These are phyloP conservation scores for Phaeosphaeriaceae sp. DNA, from an alignment of 2,329 filamentous ascomycete genomes.

Conservation along the genomic window DNA sequence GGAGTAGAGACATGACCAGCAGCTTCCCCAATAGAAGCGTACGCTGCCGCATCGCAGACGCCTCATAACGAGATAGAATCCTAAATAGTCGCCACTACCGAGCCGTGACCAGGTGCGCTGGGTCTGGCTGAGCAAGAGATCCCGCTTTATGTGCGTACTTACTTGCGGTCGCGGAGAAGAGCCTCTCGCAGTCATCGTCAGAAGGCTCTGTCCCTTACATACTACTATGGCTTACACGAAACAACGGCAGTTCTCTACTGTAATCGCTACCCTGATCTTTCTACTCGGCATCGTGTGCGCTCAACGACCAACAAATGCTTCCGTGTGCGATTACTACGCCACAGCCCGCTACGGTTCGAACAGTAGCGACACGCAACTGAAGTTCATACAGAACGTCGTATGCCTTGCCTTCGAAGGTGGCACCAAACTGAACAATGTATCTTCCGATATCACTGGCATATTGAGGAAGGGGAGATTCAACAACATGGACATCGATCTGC, in stretches of 20 bases:
- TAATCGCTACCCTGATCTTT: constrained; percentile 2
- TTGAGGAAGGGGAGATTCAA: constrained; percentile 4
- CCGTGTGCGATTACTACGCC: constrained; percentile 6
- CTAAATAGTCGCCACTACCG: constrained; percentile 4
- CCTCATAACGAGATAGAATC: not conserved
- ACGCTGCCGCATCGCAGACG: not conserved
- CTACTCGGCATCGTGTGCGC: not conserved
- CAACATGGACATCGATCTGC: not conserved
- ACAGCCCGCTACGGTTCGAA: constrained; percentile 3
- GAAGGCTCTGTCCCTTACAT: not conserved
- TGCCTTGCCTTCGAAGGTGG: constrained; percentile 5
- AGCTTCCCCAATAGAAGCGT: not conserved
- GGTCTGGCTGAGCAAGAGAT: constrained; percentile 4
- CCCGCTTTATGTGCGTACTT: not conserved
- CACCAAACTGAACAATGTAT: constrained; percentile 3
- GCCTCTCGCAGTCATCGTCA: not conserved
- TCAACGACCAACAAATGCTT: constrained; percentile 2
- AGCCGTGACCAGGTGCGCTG: not conserved
- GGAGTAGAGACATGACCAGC: not conserved
- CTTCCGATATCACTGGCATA: constrained; percentile 5
- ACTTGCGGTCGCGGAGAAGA: not conserved
- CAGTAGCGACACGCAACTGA: constrained; percentile 6
- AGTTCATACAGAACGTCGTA: constrained; percentile 8
- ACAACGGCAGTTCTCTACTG: not conserved
- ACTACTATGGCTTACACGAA: not conserved